phyloP scores from a whole-genome alignment of 495 filamentous ascomycete species.

The Aspergillus biplanus region DNA sequence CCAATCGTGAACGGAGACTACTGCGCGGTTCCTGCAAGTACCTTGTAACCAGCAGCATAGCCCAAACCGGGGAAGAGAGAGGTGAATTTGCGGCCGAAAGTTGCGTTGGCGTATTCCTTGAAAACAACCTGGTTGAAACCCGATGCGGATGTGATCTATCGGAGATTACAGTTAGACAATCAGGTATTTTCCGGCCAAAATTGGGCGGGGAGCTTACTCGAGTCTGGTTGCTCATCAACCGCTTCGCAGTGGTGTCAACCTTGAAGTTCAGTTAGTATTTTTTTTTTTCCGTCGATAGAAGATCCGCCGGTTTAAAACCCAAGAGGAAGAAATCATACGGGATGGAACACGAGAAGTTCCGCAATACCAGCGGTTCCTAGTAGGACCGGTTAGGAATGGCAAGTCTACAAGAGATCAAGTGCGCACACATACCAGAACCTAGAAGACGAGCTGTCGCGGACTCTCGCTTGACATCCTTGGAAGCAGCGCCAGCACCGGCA shows the following conservation, averaged over 20 bases:
- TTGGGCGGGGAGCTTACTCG: constrained; percentile 51
- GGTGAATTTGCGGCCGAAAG: constrained; percentile 77
- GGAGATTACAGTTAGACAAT: background rate
- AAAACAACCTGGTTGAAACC: constrained; percentile 90
- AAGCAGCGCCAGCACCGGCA: constrained; percentile 51
- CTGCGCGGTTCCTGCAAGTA: constrained; percentile 35
- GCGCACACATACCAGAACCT: constrained; percentile 74
- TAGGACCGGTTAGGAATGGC: constrained; percentile 23
- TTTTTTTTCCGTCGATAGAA: background rate
- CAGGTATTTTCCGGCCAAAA: background rate
- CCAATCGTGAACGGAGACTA: constrained; percentile 1
- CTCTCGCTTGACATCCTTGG: constrained; percentile 80
- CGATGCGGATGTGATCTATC: constrained; percentile 59
- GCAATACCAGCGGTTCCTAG: constrained; percentile 92
- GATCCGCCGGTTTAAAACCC: background rate
- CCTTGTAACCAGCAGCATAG: constrained; percentile 98
- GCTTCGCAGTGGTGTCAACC: constrained; percentile 98
- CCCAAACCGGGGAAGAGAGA: constrained; percentile 96
- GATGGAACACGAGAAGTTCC: constrained; percentile 95
- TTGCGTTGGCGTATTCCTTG: constrained; percentile 79
- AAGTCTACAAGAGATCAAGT: constrained; percentile 10
- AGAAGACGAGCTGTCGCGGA: constrained; percentile 83
- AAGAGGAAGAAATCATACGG: constrained; percentile 56
- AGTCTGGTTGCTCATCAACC: constrained; percentile 97
- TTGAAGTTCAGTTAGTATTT: constrained; percentile 41